Evolutionary conservation across 805 yeast genomes (phyloP).

Genomic region (Wickerhamiella spandovensis): DNA sequence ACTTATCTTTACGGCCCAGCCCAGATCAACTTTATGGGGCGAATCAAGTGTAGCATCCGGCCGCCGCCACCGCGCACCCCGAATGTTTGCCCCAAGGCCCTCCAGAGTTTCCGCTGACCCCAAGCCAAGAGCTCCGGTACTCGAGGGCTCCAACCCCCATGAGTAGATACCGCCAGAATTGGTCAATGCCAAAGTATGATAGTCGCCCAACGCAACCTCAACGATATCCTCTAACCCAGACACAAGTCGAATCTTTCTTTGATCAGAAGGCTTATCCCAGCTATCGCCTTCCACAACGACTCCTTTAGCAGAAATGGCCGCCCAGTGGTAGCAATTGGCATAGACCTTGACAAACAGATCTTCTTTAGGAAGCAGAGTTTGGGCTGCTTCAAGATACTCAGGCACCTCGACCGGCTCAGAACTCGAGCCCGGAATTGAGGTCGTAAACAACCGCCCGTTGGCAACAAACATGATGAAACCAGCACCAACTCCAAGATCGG

Average conservation of each 20-base stretch:
- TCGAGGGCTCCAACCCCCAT: constrained; percentile 1
- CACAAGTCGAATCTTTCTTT: neutral
- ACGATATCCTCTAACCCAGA: neutral
- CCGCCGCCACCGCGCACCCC: neutral
- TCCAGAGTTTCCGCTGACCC: neutral
- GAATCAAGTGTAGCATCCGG: neutral
- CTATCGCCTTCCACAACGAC: neutral
- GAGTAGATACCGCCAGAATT: neutral
- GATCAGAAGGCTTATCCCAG: neutral
- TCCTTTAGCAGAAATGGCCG: neutral
- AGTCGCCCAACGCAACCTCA: neutral
- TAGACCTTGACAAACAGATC: neutral
- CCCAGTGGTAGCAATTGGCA: neutral
- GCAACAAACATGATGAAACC: neutral
- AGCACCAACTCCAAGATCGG: constrained; percentile 1
- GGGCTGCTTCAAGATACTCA: neutral
- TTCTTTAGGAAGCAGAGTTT: neutral
- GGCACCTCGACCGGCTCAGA: neutral
- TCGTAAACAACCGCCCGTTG: neutral
- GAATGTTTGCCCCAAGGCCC: neutral
- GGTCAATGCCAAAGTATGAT: neutral
- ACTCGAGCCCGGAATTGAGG: neutral
- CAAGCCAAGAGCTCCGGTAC: neutral
- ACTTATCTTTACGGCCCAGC: neutral
- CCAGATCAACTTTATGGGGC: neutral